Conservation (phyloP, 257 asterid species). For the Mentha longifolia region DNA sequence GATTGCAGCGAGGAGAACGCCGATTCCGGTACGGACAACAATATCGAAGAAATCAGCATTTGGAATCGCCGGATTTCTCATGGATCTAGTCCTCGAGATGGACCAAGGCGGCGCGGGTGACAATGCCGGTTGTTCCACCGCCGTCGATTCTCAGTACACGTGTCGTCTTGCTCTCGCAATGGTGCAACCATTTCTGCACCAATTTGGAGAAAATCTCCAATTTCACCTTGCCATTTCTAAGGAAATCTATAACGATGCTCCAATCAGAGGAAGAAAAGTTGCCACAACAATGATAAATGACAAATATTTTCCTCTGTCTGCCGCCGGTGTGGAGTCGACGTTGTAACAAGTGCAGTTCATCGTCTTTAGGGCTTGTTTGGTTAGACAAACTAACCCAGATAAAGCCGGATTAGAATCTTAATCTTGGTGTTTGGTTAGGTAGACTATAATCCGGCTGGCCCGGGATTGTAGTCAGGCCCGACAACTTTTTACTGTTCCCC, state of each 20-base stretch:
- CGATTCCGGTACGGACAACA: constrained; percentile 82
- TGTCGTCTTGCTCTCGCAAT: constrained; percentile 72
- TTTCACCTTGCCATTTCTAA: constrained; percentile 55
- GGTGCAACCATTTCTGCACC: constrained; percentile 93
- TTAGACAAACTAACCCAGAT: too few species aligned
- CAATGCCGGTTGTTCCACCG: constrained; percentile 68
- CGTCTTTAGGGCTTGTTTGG: too few species aligned
- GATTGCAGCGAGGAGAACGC: constrained; percentile 77
- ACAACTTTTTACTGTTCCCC: too few species aligned
- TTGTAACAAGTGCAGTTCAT: too few species aligned
- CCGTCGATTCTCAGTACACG: constrained; percentile 85
- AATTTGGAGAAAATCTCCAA: constrained; percentile 84
- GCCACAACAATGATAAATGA: constrained; percentile 11
- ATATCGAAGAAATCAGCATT: constrained; percentile 82
- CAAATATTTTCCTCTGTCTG: background rate
- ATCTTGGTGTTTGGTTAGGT: too few species aligned
- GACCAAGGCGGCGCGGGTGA: constrained; percentile 66
- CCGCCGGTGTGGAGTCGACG: too few species aligned
- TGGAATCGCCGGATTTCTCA: constrained; percentile 62
- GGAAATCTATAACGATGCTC: background rate
- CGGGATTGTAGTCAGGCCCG: too few species aligned
- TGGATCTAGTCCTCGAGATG: constrained; percentile 87
- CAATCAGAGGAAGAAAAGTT: background rate
- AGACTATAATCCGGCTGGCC: too few species aligned
- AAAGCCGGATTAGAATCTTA: too few species aligned